These are phyloP conservation scores for Suhomyces guaymorum DNA, from an alignment of 1,139 yeast species.

Conservation along the genomic window DNA sequence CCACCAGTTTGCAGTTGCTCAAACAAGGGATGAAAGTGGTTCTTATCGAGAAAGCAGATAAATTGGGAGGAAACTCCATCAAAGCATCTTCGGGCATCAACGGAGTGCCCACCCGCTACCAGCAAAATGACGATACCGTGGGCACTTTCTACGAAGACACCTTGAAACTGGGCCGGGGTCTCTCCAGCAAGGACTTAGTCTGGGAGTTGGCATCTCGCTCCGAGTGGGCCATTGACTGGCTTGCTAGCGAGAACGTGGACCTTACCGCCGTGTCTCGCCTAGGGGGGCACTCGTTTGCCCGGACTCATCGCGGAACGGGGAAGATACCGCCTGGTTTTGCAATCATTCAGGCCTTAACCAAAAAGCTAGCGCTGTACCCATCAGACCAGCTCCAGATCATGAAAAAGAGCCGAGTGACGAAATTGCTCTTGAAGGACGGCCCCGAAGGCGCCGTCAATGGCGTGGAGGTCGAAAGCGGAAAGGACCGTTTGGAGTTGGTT, in stretches of 20 bases:
- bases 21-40: slow-evolving; percentile 27
- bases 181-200: slow-evolving; percentile 27
- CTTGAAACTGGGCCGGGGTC: slow-evolving; percentile 33
- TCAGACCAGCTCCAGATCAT: slow-evolving; percentile 21
- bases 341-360: slow-evolving; percentile 30
- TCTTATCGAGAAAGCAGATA: slow-evolving; percentile 32
- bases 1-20: slow-evolving; percentile 30
- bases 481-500: slow-evolving; percentile 12
- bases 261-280: slow-evolving; percentile 30
- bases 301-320: slow-evolving; percentile 40
- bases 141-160: slow-evolving; percentile 31
- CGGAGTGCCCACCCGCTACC: slow-evolving; percentile 37
- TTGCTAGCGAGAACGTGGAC: slow-evolving; percentile 28
- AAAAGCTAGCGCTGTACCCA: slow-evolving; percentile 19
- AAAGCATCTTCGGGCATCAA: slow-evolving; percentile 46
- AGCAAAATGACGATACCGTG: slow-evolving; percentile 26
- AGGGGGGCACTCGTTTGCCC: slow-evolving; percentile 40
- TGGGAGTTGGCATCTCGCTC: slow-evolving; percentile 28
- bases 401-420: slow-evolving; percentile 23
- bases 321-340: slow-evolving; percentile 41
- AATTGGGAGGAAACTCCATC: slow-evolving; percentile 40
- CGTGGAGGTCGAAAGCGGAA: slow-evolving; percentile 20
- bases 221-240: slow-evolving; percentile 35
- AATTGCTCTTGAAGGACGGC: slow-evolving; percentile 20
- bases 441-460: slow-evolving; percentile 24